Percentiles rank a stretch among this genome's conserved stretches.
Evolutionary conservation across 2,329 filamentous ascomycete species (phyloP).

Genomic region (Microdochium paspali): DNA sequence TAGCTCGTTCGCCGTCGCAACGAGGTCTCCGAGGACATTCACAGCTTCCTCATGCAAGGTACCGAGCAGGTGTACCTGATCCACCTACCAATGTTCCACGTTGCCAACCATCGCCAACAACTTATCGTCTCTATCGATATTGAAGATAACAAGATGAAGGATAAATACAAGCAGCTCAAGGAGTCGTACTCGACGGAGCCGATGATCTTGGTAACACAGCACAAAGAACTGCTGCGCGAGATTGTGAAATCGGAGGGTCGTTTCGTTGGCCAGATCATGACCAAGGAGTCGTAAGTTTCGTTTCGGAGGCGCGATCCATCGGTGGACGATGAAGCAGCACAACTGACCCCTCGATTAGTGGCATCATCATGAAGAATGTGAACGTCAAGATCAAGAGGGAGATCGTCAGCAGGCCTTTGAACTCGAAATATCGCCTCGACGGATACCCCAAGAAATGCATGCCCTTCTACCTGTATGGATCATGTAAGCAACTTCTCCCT

Average conservation of each 20-base stretch:
- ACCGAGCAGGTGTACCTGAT: conserved; percentile 21
- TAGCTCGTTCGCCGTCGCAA: conserved; percentile 25
- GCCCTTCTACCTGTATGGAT: conserved; percentile 36
- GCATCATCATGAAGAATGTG: conserved; percentile 14
- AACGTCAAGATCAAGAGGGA: conserved; percentile 11
- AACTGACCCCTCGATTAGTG: conserved; percentile 3
- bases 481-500: conserved; percentile 4
- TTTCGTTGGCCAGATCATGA: conserved; percentile 18
- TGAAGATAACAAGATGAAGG: conserved; percentile 10
- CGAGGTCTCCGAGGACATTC: conserved; percentile 17
- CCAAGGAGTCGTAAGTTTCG: conserved; percentile 18
- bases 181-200: conserved; percentile 13
- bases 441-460: conserved; percentile 25
- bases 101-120: conserved; percentile 28
- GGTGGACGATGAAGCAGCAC: too few relatives aligned
- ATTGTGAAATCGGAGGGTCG: conserved; percentile 11
- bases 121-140: conserved; percentile 20
- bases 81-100: conserved; percentile 27
- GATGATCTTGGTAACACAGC: conserved; percentile 15
- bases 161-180: conserved; percentile 15
- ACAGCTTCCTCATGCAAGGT: conserved; percentile 28
- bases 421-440: conserved; percentile 20
- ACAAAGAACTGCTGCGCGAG: conserved; percentile 12
- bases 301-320: too few relatives aligned
- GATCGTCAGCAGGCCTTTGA: conserved; percentile 24